These are phyloP conservation scores for Thelonectria blattea DNA, from an alignment of 2,329 filamentous ascomycete genomes.

Conservation along the genomic window DNA sequence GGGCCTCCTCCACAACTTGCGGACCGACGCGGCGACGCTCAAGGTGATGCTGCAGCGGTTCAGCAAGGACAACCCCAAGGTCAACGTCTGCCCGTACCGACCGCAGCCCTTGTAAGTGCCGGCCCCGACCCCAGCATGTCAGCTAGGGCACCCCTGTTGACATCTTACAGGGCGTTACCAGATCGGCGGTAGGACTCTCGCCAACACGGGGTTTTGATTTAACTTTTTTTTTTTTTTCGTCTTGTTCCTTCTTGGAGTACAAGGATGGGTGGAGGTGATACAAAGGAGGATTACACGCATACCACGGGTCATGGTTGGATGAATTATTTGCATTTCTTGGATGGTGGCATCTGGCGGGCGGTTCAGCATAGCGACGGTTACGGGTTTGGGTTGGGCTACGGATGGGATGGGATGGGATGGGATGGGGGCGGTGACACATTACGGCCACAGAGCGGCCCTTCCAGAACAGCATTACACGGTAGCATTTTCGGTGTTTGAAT, in stretches of 20 bases:
- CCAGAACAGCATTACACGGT: background rate
- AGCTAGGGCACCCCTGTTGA: slow-evolving; percentile 32
- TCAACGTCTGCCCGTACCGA: slow-evolving; percentile 35
- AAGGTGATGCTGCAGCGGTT: slow-evolving; percentile 34
- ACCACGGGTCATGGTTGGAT: slow-evolving; percentile 6
- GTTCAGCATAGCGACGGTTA: slow-evolving; percentile 30
- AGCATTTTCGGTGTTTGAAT: background rate
- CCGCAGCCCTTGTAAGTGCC: slow-evolving; percentile 37
- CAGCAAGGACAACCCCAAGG: slow-evolving; percentile 32
- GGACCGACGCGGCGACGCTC: slow-evolving; percentile 28
- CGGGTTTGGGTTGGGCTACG: slow-evolving; percentile 22
- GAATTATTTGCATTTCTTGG: slow-evolving; percentile 21
- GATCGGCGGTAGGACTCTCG: slow-evolving; percentile 27
- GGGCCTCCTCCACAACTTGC: slow-evolving; percentile 20
- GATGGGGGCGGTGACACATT: slow-evolving; percentile 29
- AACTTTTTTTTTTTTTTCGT: slow-evolving; percentile 8
- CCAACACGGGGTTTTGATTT: slow-evolving; percentile 1
- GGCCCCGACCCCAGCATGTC: slow-evolving; percentile 22
- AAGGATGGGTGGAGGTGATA: slow-evolving; percentile 4
- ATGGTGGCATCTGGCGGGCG: slow-evolving; percentile 30
- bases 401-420: background rate
- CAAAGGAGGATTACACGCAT: background rate
- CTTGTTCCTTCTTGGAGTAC: slow-evolving; percentile 21
- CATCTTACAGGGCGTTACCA: slow-evolving; percentile 31
- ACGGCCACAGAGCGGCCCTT: slow-evolving; percentile 3